Base-by-base conservation (phyloP, 768 basidiomycete species). In the Polyporus arcularius region DNA sequence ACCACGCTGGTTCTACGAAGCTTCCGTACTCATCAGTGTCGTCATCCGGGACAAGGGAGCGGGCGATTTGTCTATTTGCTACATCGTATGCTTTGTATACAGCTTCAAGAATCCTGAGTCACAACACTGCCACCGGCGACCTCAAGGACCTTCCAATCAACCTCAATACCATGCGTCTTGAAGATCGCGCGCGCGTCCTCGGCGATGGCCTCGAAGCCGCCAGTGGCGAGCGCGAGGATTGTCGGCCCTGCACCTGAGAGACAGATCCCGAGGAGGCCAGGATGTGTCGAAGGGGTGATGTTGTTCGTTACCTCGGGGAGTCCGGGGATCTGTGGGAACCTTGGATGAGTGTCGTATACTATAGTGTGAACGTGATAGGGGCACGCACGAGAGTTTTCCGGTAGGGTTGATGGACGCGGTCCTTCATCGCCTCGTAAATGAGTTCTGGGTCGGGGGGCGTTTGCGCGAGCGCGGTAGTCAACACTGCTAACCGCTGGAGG, bases 401-500 rank as follows among this genome's bases (percentile, higher is more conserved):
- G 73, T 98, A 98, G 1, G 97, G 97, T 72, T 99, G 97, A 73
- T 99, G 97, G 14, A 99, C 84, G 54, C 92, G 87, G 76, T 99
- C 97, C 70, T 98, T 96, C 97, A 98, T 98, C 1, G 96, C 96
- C 72, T 98, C 96, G 74, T 96, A 98, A 59, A 98, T 98, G n/a
- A 99, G 85, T 21, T 88, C 91, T 0, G 97, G 87, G 71, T 99
- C 94, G 1, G 96, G 96, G 1, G 97, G 96, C 11, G 88, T 85
- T 69, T 90, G 88, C 3, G 86, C 90, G 11, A 99, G 83, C 0
- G 97, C 96, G 3, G 95, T 96, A 1, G 96, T 98, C 56, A 99
- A 81, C 31, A 99, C 97, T 0, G 96, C 97, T 14, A 99, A 79
- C 21, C 97, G 86, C 74, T 99, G 97, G 55, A 99, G 80, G 73